Base-by-base conservation (phyloP, 139 green algal genomes). In the Micractinium conductrix region DNA sequence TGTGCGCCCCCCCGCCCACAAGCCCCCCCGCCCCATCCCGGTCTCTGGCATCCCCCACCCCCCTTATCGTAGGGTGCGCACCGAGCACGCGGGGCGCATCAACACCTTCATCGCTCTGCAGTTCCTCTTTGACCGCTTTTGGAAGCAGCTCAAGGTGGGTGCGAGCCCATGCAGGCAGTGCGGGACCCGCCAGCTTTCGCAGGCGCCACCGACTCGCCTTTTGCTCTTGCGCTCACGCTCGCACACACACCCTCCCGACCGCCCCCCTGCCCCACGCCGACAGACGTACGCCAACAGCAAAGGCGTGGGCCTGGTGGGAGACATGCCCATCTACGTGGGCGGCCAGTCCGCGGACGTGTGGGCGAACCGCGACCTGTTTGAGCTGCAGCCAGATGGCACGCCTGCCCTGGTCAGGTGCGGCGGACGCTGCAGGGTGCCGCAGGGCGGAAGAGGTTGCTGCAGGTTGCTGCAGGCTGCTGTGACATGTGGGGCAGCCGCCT, bases 301-400 rank as follows among this genome's bases (percentile, higher is more conserved):
- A 30, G 94, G 93, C 63, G 91, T 99, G 74, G 90, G 92, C 58
- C 93, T 99, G 78, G 89, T 99, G 26, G 97, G 97, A 1, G 97
- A 99, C 91, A 99, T 99, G 94, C 97, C 97, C 84, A 99, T 99
- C 92, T 99, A 99, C 86, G 95, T 98, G 53, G 95, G 95, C 24
- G 95, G 94, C 38, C 94, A 98, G 87, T 90, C 63, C n/a, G 94
- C 96, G 0, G 97, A 99, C 84, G 97, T 99, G 74, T 99, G 97
- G 97, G 94, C 95, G 24, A 95, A 98, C 90, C 92, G 91, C 38
- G 43, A 91, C 45, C 91, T 97, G 50, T 98, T 96, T 86, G 88
- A 92, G 79, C 89, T 97, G 53, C 53, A 42, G 45, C n/a, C 79
- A 2, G 80, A 87, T 35, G 87, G 90, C 33, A 84, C 44, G 28